A percentile compares a stretch with the other conserved stretches of the same genome.
These are phyloP conservation scores for Boletus edulis DNA, from an alignment of 768 basidiomycete species.

Conservation along the genomic window DNA sequence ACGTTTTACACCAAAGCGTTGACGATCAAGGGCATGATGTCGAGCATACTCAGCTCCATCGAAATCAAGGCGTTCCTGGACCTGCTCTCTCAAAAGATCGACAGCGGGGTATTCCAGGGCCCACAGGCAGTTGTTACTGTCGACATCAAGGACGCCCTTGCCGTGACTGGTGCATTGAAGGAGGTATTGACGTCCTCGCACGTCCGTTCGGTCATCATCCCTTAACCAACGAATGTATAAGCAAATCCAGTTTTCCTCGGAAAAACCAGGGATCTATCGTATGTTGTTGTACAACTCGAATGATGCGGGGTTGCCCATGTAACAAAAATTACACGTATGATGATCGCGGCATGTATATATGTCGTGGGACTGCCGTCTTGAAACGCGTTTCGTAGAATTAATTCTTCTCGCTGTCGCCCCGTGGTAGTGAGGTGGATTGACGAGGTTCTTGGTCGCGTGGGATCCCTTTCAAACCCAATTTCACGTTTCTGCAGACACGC, in stretches of 20 bases:
- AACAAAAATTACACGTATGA: too few relatives aligned
- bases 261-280: background rate
- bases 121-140: slow-evolving; percentile 26
- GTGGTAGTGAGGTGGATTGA: background rate
- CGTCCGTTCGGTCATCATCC: slow-evolving; percentile 29
- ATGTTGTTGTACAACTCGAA: background rate
- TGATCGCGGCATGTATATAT: too few relatives aligned
- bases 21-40: slow-evolving; percentile 32
- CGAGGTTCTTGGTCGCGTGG: background rate
- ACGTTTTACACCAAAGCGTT: slow-evolving; percentile 31
- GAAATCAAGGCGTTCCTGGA: slow-evolving; percentile 31
- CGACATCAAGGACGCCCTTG: slow-evolving; percentile 16
- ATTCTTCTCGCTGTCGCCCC: background rate
- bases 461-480: background rate
- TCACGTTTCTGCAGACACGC: slow-evolving; percentile 1
- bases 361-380: background rate
- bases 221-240: slow-evolving; percentile 1
- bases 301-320: background rate
- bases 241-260: background rate
- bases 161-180: slow-evolving; percentile 21
- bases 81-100: slow-evolving; percentile 29
- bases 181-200: slow-evolving; percentile 27
- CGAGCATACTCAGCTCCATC: slow-evolving; percentile 18
- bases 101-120: slow-evolving; percentile 25
- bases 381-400: background rate